Evolutionary conservation across 2,329 filamentous ascomycete genomes (phyloP), one percentile per base, ranked within the genome.

Genomic region (Colletotrichum viniferum): DNA sequence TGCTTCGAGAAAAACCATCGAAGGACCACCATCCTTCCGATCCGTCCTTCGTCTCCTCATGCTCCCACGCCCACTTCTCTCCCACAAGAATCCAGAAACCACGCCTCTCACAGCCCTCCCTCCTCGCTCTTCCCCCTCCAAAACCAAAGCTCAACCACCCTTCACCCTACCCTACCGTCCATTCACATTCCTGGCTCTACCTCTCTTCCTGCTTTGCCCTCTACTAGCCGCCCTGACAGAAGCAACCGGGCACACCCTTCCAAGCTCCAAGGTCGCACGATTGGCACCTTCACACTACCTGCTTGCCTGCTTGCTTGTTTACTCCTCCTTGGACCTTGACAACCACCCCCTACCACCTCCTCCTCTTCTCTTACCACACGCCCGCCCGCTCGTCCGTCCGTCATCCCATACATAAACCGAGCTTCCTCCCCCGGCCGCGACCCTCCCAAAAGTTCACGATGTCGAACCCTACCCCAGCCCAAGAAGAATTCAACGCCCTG

Each of bases 401-500:
- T 66, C 36, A 26, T 74, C 78, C 76, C 78, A 77, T 82, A 85
- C 88, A 89, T 85, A 82, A 78, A 78, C 80, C 80, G 68, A 79
- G 79, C 78, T 78, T 43, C 68, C 78, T 76, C 69, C 73, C 73
- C 74, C 62, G 68, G 70, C 73, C 72, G 77, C 78, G 63, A 73
- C 73, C 70, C 75, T 79, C 78, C 4, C 7, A 16, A 4, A 9
- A 6, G 6, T 5, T 79, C 86, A 87, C 69, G 82, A 92, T 92
- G 90, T 85, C 89, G 78, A 85, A 87, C 77, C 85, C 84, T 66
- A 92, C 91, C 70, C 86, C 90, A 73, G 92, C 92, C 67, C 90
- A 93, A 83, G 91, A 93, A 86, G 92, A 94, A 84, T 93, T 93
- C 83, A 90, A 93, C 83, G 84, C 86, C 78, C 88, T 94, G 73